Base-by-base conservation (phyloP, 768 basidiomycete genomes). In the Botryobasidium botryosum region DNA sequence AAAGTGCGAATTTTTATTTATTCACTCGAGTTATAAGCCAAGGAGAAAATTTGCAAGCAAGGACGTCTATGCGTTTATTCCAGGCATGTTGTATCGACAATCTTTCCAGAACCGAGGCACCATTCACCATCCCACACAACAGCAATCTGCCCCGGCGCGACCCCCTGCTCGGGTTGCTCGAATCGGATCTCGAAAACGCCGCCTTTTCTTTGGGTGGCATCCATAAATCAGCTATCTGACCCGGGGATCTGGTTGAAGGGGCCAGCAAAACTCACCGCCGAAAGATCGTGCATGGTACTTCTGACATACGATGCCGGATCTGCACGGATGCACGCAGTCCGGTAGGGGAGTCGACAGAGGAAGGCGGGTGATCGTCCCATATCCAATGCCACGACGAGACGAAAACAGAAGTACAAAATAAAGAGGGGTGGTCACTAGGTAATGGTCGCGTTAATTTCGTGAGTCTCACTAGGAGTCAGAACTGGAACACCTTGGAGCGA, bases 81-180 rank as follows among this genome's bases (percentile, higher is more conserved):
- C n/a, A n/a, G n/a, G n/a, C n/a, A n/a, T n/a, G n/a, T n/a, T n/a
- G n/a, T n/a, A n/a, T n/a, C n/a, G n/a, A n/a, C 50, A 40, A 94
- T 88, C 5, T 69, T 61, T 26, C 86, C 90, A 55, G 79, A 81
- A 2, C 90, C 90, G 25, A 92, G 64, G 59, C 86, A 90, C 76
- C 79, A 79, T 36, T 75, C 68, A 2, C 66, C 74, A 45, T 75
- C 68, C 59, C 77, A 94, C 2, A 92, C 51, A 0, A 72, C 76
- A 5, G 77, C 78, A 24, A 82, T 71, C 60, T 96, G 91, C 1
- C 91, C 91, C 0, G 76, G 71, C 0, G 84, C 68, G 13, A 88
- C 74, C 5, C 75, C 79, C 33, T 71, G 69, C 40, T 81, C 66
- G 0, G 79, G 74, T 28, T 68, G 59, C 31, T 69, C 65, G 51